Conservation (phyloP, 495 filamentous ascomycete genomes). For the Paragyromitra xinjiangensis region DNA sequence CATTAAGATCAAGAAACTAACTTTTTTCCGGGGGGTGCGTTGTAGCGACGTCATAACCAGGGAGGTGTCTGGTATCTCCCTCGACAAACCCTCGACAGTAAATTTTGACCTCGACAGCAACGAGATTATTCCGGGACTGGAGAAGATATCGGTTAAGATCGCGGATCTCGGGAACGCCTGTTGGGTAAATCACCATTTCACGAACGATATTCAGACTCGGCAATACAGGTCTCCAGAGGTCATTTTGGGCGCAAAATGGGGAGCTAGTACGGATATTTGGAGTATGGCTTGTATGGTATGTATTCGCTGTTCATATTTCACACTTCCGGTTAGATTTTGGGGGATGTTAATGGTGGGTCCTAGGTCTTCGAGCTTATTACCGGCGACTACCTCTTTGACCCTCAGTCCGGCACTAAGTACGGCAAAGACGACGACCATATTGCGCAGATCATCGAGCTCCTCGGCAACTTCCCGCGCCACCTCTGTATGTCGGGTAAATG, state of each 20-base stretch:
- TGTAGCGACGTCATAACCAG: constrained; percentile 84
- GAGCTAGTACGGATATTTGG: constrained; percentile 98
- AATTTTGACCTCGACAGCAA: constrained; percentile 60
- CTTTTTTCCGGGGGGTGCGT: constrained; percentile 15
- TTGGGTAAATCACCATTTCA: constrained; percentile 99
- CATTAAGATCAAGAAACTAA: constrained; percentile 26
- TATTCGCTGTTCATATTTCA: constrained; percentile 42
- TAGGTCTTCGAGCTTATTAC: constrained; percentile 98
- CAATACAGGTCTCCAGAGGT: constrained; percentile 98
- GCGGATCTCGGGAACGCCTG: constrained; percentile 98
- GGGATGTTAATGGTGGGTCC: not conserved
- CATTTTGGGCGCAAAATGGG: constrained; percentile 96
- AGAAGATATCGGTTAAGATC: constrained; percentile 98
- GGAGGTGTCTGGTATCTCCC: constrained; percentile 92
- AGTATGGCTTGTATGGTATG: constrained; percentile 98
- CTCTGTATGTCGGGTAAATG: constrained; percentile 92
- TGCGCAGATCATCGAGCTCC: constrained; percentile 96
- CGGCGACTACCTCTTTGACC: constrained; percentile 98
- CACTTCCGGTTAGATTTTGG: not conserved
- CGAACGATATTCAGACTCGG: constrained; percentile 97
- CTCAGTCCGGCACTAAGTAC: constrained; percentile 98
- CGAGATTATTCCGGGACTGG: constrained; percentile 63
- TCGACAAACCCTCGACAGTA: constrained; percentile 73
- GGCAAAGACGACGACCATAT: constrained; percentile 99
- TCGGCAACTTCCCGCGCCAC: constrained; percentile 91